Evolutionary conservation across 1,139 yeast genomes (phyloP).

Genomic region (Saccharomyces hybrid): DNA sequence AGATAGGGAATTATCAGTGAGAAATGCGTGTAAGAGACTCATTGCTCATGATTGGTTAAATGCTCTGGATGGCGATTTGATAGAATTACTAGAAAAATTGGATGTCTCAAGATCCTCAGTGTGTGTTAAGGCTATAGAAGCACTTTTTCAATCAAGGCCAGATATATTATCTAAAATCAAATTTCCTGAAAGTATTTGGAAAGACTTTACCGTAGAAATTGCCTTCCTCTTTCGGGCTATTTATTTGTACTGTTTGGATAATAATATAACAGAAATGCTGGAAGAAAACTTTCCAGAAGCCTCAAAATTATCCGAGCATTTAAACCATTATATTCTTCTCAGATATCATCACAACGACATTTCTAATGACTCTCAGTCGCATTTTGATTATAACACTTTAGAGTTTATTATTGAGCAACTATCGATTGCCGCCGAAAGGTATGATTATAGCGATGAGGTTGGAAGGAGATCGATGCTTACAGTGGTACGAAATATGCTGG

Average conservation of each 20-base stretch:
- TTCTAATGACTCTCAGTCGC: constrained; percentile 11
- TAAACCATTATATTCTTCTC: constrained; percentile 37
- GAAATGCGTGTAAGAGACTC: constrained; percentile 64
- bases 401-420: constrained; percentile 76
- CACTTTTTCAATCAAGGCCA: constrained; percentile 52
- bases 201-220: constrained; percentile 62
- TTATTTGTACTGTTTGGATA: constrained; percentile 54
- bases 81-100: constrained; percentile 62
- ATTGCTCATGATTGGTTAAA: constrained; percentile 68
- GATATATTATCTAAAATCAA: constrained; percentile 54
- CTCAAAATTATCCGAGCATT: constrained; percentile 48
- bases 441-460: constrained; percentile 85
- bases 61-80: constrained; percentile 58
- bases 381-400: constrained; percentile 43
- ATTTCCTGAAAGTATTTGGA: constrained; percentile 60
- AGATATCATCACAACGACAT: constrained; percentile 34
- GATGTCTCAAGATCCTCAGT: constrained; percentile 59
- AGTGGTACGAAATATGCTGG: constrained; percentile 55
- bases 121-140: constrained; percentile 59
- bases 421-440: constrained; percentile 55
- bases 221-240: constrained; percentile 66
- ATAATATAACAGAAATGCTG: constrained; percentile 47
- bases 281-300: constrained; percentile 80
- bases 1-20: constrained; percentile 74
- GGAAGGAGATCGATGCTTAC: constrained; percentile 81